Percentiles rank a stretch among this genome's conserved stretches.
Evolutionary conservation across 441 rosid species (phyloP).

Genomic region (Codiaeum variegatum): DNA sequence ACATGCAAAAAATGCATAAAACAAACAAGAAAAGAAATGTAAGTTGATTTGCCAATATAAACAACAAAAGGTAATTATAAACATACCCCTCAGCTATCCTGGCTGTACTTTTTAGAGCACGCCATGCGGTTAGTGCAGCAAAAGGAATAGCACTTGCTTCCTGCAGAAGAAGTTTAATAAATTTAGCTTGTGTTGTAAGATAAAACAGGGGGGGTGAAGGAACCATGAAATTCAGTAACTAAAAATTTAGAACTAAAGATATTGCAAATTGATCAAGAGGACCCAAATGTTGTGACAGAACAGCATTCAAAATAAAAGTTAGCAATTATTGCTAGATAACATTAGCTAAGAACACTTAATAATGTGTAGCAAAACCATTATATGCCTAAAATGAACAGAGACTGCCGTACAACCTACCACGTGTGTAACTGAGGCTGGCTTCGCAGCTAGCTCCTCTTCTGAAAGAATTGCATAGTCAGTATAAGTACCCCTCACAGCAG

Average conservation of each 20-base stretch:
- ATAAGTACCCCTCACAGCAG: conserved; percentile 92
- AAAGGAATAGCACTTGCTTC: conserved; percentile 94
- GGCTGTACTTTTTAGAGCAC: conserved; percentile 84
- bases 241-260: neutral
- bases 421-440: conserved; percentile 72
- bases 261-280: neutral
- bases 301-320: neutral
- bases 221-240: neutral
- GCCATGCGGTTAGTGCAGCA: conserved; percentile 97
- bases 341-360: neutral
- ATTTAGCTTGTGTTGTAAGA: conserved; percentile 11
- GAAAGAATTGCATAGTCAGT: conserved; percentile 77
- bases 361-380: neutral
- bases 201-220: neutral
- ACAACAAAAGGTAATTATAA: conserved; percentile 7
- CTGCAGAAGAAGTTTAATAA: conserved; percentile 33
- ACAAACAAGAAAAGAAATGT: neutral
- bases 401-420: conserved; percentile 44
- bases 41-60: neutral
- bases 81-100: conserved; percentile 83
- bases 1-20: neutral
- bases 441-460: conserved; percentile 68
- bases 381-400: conserved; percentile 3
- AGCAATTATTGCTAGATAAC: neutral
- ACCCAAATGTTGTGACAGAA: neutral